Evolutionary conservation across 73 alveolate species (phyloP).

Genomic region (Paramecium tetraurelia): DNA sequence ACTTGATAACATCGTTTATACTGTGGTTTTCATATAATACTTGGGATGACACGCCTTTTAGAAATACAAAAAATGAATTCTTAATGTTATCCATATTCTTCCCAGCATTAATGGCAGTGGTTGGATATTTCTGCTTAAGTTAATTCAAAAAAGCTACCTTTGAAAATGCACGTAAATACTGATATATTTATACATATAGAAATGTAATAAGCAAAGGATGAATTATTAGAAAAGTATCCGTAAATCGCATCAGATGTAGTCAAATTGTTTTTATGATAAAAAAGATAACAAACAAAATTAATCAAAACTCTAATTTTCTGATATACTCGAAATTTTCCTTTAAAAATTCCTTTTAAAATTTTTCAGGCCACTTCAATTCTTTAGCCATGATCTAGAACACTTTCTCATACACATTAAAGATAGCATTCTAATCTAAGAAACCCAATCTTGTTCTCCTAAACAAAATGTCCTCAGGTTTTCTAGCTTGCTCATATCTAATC

Average conservation of each 20-base stretch:
- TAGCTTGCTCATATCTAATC: conserved; percentile 49
- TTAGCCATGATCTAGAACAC: conserved; percentile 35
- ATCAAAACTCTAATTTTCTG: conserved; percentile 38
- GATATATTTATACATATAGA: background rate
- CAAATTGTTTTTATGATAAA: conserved; percentile 13
- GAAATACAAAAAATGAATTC: conserved; percentile 32
- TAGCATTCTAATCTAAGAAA: conserved; percentile 37
- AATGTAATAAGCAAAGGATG: conserved; percentile 33
- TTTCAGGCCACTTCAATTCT: conserved; percentile 45
- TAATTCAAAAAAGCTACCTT: conserved; percentile 28
- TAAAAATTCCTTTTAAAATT: background rate
- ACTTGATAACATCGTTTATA: background rate
- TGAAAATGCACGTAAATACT: background rate
- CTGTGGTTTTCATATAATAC: background rate
- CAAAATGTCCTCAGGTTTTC: conserved; percentile 49
- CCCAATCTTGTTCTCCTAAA: conserved; percentile 63
- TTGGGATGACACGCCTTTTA: conserved; percentile 3
- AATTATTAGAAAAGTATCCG: conserved; percentile 1
- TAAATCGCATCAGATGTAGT: background rate
- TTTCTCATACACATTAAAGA: background rate
- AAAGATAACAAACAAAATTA: background rate
- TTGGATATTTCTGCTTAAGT: conserved; percentile 10
- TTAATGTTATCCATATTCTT: conserved; percentile 12
- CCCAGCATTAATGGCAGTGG: conserved; percentile 1
- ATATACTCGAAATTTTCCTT: background rate